Base-by-base conservation (phyloP, 352 stramenopile species). In the Phytophthora quininea region DNA sequence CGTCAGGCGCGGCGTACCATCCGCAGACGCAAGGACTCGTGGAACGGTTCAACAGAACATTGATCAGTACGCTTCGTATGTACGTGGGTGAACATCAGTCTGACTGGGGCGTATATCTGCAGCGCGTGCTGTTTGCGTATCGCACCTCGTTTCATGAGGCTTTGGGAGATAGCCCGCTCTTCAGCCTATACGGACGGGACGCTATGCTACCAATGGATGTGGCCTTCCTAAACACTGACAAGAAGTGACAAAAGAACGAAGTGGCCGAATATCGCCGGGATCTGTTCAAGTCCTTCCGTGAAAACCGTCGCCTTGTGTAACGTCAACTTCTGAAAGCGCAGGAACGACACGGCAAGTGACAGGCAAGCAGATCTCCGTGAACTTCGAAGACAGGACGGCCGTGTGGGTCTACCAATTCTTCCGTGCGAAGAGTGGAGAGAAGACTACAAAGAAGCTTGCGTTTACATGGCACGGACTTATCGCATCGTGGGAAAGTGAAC, bases 11-110 rank as follows among this genome's bases (percentile, higher is more conserved):
- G 2, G 54, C 31, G 2, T 62, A 62, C 42, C 53, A 59, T 29
- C 53, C 54, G 8, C 43, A 54, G 6, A 62, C 42, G 2, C 54
- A 62, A 30, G 54, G 54, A n/a, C 8, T 62, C n/a, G 42, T 62
- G 0, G 54, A 62, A 54, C 29, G 54, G 3, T 62, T 62, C 15
- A 62, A 62, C 11, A 32, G 55, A 32, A 54, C 54, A 4, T 8
- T 62, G 4, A 6, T 62, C 9, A 31, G 42, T 19, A 62, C 53
- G 54, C 43, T 62, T 6, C 29, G 54, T 2, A 43, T 62, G 43
- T 62, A 42, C 24, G 54, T 62, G 14, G 37, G 40, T 32, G 54
- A 62, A 11, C 12, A 42, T 1, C 54, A 62, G n/a, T 40, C 19
- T 2, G 30, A 62, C 24, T 62, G 54, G 54, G 43, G 53, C 31